phyloP scores from a whole-genome alignment of 441 rosid genomes.

The Syzygium malaccense region DNA sequence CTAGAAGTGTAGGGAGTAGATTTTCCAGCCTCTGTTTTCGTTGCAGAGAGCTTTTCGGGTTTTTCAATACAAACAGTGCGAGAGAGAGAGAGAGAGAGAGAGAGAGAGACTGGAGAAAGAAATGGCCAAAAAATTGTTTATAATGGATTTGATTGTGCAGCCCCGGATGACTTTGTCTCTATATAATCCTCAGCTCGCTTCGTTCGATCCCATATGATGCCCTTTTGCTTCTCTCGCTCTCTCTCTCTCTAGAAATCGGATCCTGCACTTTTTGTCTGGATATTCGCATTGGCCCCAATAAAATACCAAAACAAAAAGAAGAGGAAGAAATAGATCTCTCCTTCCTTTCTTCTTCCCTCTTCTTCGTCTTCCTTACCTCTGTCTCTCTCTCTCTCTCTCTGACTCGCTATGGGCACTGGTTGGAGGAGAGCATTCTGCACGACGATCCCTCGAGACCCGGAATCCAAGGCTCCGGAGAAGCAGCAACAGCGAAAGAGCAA shows the following conservation, averaged over 20 bases:
- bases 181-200: not conserved
- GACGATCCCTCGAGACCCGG: constrained; percentile 55
- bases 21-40: constrained; percentile 20
- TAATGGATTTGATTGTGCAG: not conserved
- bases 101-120: not conserved
- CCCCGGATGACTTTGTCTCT: not conserved
- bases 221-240: not conserved
- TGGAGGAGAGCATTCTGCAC: constrained; percentile 99
- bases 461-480: constrained; percentile 25
- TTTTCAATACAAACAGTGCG: not conserved
- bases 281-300: not conserved
- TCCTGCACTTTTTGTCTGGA: not conserved
- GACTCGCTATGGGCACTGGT: constrained; percentile 65
- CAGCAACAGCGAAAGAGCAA: constrained; percentile 7
- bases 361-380: not conserved
- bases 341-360: not conserved
- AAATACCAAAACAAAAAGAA: constrained; percentile 16
- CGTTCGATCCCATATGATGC: not conserved
- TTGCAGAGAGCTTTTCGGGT: constrained; percentile 20
- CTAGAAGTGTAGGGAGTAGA: constrained; percentile 8
- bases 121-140: not conserved
- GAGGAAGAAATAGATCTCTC: constrained; percentile 5
- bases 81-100: not conserved
- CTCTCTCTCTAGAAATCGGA: not conserved
- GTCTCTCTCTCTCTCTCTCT: not conserved